phyloP scores from a whole-genome alignment of 306 rosid genomes.

The Dryas alaskensis region DNA sequence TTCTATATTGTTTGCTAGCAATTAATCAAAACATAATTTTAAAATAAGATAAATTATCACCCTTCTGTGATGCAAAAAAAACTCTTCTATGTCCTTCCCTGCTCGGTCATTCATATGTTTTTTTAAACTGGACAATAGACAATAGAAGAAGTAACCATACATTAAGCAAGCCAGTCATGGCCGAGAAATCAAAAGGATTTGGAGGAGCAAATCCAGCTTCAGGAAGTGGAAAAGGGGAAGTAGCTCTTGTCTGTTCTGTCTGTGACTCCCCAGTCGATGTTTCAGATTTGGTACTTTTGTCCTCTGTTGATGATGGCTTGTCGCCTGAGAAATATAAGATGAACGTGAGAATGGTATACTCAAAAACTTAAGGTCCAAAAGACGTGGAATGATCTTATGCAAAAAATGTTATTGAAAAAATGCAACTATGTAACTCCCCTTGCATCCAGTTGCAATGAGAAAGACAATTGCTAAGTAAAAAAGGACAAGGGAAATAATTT shows the following conservation, averaged over 20 bases:
- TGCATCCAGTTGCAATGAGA: not conserved
- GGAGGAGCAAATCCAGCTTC: constrained; percentile 54
- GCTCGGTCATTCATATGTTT: not conserved
- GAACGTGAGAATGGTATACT: constrained; percentile 18
- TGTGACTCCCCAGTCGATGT: constrained; percentile 51
- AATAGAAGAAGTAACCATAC: constrained; percentile 38
- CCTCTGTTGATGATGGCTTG: constrained; percentile 52
- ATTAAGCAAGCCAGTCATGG: constrained; percentile 91
- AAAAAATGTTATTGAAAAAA: no score
- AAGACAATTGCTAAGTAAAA: not conserved
- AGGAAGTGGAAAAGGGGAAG: constrained; percentile 48
- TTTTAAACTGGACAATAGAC: not conserved
- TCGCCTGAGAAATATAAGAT: constrained; percentile 47
- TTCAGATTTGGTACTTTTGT: constrained; percentile 46
- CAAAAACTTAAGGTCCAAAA: not conserved
- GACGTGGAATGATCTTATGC: no score
- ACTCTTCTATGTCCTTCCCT: not conserved
- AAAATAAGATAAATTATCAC: not conserved
- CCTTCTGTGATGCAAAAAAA: not conserved
- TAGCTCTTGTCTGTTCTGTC: constrained; percentile 36
- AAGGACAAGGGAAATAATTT: not conserved
- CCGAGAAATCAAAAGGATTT: constrained; percentile 93
- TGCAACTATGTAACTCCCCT: not conserved
- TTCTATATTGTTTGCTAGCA: not conserved
- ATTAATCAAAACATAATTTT: not conserved